These are phyloP conservation scores for barrel medic (Medicago truncatula) DNA, from an alignment of 306 rosid genomes.

Conservation along the genomic window MtrunA17r5.0-ANR NC_053042.1:31146501-31147000, in stretches of 20 bases:
- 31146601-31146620: slow-evolving; percentile 51
- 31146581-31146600: slow-evolving; percentile 64
- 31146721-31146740: slow-evolving; percentile 40
- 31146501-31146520: slow-evolving; percentile 66
- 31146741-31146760: slow-evolving; percentile 56
- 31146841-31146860: slow-evolving; percentile 68
- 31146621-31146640: slow-evolving; percentile 43
- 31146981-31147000: slow-evolving; percentile 54
- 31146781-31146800: slow-evolving; percentile 54
- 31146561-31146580: slow-evolving; percentile 72
- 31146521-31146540: slow-evolving; percentile 58
- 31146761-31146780: slow-evolving; percentile 37
- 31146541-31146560: slow-evolving; percentile 56
- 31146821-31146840: slow-evolving; percentile 3
- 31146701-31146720: slow-evolving; percentile 41
- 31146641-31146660: slow-evolving; percentile 56
- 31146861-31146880: slow-evolving; percentile 45
- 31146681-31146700: slow-evolving; percentile 77
- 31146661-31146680: slow-evolving; percentile 48
- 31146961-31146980: slow-evolving; percentile 52
- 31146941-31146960: slow-evolving; percentile 62
- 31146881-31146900: slow-evolving; percentile 51
- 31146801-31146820: slow-evolving; percentile 51
- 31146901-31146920: slow-evolving; percentile 56
- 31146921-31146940: slow-evolving; percentile 67